Evolutionary conservation across 2,329 filamentous ascomycete species (phyloP).

Genomic region (Diaporthe eres): DNA sequence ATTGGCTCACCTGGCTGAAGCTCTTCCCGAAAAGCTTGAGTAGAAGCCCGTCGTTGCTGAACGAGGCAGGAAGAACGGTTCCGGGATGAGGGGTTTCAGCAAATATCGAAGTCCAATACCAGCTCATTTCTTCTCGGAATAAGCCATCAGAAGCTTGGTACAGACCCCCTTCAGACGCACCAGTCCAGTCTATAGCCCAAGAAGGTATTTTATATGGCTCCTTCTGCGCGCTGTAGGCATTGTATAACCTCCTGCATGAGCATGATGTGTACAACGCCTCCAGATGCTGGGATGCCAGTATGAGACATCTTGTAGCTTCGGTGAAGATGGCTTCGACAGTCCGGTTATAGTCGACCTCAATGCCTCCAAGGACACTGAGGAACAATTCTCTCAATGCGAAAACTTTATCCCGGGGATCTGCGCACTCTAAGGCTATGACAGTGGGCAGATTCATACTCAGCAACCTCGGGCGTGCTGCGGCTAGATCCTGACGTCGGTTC

Average conservation of each 20-base stretch:
- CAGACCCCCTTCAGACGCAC: neutral
- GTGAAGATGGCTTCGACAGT: neutral
- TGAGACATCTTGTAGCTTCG: neutral
- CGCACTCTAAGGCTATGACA: neutral
- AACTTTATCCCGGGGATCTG: neutral
- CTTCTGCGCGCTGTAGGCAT: neutral
- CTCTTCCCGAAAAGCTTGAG: neutral
- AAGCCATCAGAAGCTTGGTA: neutral
- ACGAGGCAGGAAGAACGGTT: neutral
- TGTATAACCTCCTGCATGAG: neutral
- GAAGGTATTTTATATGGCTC: neutral
- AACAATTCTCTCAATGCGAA: neutral
- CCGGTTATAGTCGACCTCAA: neutral
- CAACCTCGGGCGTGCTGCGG: neutral
- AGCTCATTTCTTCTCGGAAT: neutral
- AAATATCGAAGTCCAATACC: neutral
- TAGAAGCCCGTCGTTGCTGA: neutral
- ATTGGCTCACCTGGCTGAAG: neutral
- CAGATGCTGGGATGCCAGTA: neutral
- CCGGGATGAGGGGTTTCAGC: neutral
- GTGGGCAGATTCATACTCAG: neutral
- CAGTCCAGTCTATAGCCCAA: constrained; percentile 3
- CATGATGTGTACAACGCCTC: neutral
- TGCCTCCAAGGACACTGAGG: neutral
- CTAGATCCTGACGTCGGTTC: neutral